Evolutionary conservation across 2,329 filamentous ascomycete species (phyloP).

Genomic region (Sordariomycetes sp.): DNA sequence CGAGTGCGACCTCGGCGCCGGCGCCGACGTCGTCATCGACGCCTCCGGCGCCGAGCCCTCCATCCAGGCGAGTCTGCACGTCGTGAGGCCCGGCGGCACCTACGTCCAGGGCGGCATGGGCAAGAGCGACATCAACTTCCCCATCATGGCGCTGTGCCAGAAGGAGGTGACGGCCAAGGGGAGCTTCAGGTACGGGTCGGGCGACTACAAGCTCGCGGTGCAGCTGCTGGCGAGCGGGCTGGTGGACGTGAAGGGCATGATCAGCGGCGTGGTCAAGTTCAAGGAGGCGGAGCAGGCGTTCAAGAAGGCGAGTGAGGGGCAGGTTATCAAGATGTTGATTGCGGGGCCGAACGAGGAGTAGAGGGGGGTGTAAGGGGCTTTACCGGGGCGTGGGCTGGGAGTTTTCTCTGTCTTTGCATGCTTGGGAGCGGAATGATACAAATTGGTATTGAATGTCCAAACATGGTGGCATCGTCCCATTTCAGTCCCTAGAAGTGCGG

Average conservation of each 20-base stretch:
- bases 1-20: constrained; percentile 47
- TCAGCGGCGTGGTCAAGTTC: constrained; percentile 68
- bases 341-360: constrained; percentile 51
- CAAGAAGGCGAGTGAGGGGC: constrained; percentile 69
- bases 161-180: constrained; percentile 84
- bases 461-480: too few relatives aligned
- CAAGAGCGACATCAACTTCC: constrained; percentile 74
- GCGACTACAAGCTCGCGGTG: constrained; percentile 77
- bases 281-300: constrained; percentile 77
- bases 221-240: constrained; percentile 60
- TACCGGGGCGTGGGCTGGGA: background rate
- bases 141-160: constrained; percentile 77
- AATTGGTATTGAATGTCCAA: background rate
- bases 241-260: constrained; percentile 70
- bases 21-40: constrained; percentile 70
- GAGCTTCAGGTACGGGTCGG: constrained; percentile 78
- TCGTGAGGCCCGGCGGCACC: constrained; percentile 55
- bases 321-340: constrained; percentile 61
- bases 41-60: constrained; percentile 67
- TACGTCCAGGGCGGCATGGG: constrained; percentile 90
- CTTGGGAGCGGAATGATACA: background rate
- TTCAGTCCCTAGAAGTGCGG: background rate
- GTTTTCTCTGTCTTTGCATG: background rate
- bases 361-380: too few relatives aligned
- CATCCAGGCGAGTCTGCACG: constrained; percentile 63